phyloP scores from a whole-genome alignment of 2,329 filamentous ascomycete species.

The Hypoxylon sp. region DNA sequence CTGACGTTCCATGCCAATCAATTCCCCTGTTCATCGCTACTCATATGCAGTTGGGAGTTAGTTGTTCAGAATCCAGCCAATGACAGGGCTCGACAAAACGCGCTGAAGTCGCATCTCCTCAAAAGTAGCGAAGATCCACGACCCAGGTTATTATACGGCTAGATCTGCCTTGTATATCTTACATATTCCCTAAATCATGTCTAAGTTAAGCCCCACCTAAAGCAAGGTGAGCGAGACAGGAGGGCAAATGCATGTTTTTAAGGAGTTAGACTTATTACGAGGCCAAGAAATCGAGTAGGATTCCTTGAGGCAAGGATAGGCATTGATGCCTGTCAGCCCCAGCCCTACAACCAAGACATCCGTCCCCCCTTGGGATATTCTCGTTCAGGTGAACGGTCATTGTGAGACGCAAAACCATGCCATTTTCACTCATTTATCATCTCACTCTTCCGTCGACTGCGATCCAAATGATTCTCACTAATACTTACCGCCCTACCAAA shows the following conservation, averaged over 20 bases:
- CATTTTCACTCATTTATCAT: neutral
- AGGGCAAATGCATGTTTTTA: slow-evolving; percentile 1
- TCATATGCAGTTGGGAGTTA: slow-evolving; percentile 8
- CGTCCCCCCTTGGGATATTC: neutral
- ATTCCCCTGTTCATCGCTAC: neutral
- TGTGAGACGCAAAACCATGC: neutral
- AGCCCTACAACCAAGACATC: slow-evolving; percentile 13
- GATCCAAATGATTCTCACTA: neutral
- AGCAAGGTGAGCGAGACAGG: neutral
- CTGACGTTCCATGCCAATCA: slow-evolving; percentile 1
- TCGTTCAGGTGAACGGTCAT: neutral
- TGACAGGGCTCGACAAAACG: slow-evolving; percentile 1
- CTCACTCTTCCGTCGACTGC: neutral
- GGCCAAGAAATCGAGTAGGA: slow-evolving; percentile 1
- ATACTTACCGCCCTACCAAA: neutral
- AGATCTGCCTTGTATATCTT: neutral
- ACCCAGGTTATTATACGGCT: neutral
- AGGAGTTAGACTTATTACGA: slow-evolving; percentile 1
- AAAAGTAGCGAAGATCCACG: slow-evolving; percentile 2
- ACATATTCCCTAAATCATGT: neutral
- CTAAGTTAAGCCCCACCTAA: neutral
- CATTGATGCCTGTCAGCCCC: slow-evolving; percentile 3
- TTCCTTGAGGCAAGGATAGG: slow-evolving; percentile 11
- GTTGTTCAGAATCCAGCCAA: slow-evolving; percentile 8
- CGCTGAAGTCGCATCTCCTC: slow-evolving; percentile 2